These are phyloP conservation scores for Mrakia hoshinonis DNA, from an alignment of 768 basidiomycete genomes.

Conservation along the genomic window DNA sequence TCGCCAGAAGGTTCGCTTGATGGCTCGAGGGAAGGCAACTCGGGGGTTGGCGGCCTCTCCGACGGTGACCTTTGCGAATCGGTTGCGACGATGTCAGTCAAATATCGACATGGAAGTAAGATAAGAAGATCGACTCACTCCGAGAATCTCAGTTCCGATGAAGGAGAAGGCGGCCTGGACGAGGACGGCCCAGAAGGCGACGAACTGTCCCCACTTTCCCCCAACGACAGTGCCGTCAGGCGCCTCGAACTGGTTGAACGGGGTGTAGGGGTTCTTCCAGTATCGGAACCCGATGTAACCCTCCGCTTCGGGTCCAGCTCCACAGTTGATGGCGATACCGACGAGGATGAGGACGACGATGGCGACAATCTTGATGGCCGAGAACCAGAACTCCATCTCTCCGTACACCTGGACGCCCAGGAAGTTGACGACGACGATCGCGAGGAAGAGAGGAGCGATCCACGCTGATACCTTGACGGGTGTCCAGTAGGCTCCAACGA, in stretches of 20 bases:
- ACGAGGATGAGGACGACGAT: slow-evolving; percentile 42
- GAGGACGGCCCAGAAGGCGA: slow-evolving; percentile 45
- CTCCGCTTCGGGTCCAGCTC: slow-evolving; percentile 31
- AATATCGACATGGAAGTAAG: no score
- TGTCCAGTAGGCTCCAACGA: slow-evolving; percentile 47
- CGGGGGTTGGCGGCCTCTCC: slow-evolving; percentile 48
- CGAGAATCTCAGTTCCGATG: slow-evolving; percentile 28
- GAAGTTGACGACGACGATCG: slow-evolving; percentile 42
- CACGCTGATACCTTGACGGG: slow-evolving; percentile 37
- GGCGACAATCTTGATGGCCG: slow-evolving; percentile 44
- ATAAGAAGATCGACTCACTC: no score
- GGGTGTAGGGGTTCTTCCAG: slow-evolving; percentile 32
- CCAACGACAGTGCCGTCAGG: slow-evolving; percentile 24
- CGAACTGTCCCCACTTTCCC: slow-evolving; percentile 32
- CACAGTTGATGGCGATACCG: slow-evolving; percentile 35
- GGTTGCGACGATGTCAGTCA: not conserved
- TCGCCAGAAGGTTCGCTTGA: slow-evolving; percentile 30
- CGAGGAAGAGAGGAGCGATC: slow-evolving; percentile 41
- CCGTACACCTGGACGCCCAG: slow-evolving; percentile 46
- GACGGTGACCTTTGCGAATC: slow-evolving; percentile 37
- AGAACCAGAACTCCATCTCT: slow-evolving; percentile 35
- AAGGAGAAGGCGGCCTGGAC: slow-evolving; percentile 28
- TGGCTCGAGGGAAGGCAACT: slow-evolving; percentile 29
- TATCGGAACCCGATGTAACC: slow-evolving; percentile 30
- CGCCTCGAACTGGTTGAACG: slow-evolving; percentile 26